Evolutionary conservation across 257 asterid species (phyloP), one percentile per base, ranked within the genome.

Genomic region (Capsicum rhomboideum): DNA sequence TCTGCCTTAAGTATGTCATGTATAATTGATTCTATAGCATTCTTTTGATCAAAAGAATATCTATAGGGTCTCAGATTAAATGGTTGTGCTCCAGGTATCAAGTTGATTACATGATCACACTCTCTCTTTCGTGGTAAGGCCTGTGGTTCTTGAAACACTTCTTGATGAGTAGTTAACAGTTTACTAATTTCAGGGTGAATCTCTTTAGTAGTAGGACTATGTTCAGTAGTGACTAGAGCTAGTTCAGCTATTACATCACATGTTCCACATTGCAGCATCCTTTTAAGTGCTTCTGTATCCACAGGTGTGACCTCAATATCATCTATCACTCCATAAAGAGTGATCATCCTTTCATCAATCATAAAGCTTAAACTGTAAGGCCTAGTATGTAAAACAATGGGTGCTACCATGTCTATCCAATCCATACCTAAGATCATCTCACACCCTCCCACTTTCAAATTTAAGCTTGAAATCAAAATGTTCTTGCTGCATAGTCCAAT

Each of bases 111-210:
- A 11, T 87, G 84, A 1, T 87, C 79, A 3, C 55, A 14, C 2
- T 2, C 0, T 6, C 55, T 44, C 55, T 16, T 0, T 0, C 82
- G 82, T 0, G 86, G 82, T 0, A 83, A 0, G 0, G 18, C 79
- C 0, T 0, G 0, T 0, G 88, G 85, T 2, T 78, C 86, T n/a
- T n/a, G 0, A 23, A 87, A 87, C 0, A 87, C n/a, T 14, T 46
- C 82, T 0, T 0, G 0, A 28, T 6, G 55, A 0, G 26, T 14
- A 0, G 10, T 10, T 0, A 84, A 1, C 0, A 83, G 0, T 0
- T 6, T 55, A 0, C 11, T 0, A 1, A 69, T 37, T 0, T 6
- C 44, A 3, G 4, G 6, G 13, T 44, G 77, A 2, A 29, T 2
- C 0, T 13, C n/a, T 6, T 16, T 18, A 0, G 17, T 17, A 2